Evolutionary conservation across 176 grass and related monocot species (phyloP).

Genomic region (Ananas comosus): DNA sequence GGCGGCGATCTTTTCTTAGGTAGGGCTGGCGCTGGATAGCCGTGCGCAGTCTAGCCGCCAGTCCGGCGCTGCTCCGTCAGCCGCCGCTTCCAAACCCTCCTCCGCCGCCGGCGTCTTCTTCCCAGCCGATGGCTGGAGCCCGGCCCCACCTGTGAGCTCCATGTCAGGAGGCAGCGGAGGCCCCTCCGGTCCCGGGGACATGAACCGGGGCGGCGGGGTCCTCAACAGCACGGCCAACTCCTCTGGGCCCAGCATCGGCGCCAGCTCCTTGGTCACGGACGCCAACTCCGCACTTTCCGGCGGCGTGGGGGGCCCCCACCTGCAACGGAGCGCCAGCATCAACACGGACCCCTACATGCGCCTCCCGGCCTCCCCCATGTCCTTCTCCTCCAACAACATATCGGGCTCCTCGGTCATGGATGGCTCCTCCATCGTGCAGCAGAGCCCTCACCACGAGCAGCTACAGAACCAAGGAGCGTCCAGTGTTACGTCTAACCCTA

Average conservation of each 20-base stretch:
- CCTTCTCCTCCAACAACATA: constrained; percentile 97
- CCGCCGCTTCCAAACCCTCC: neutral
- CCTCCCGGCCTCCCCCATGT: constrained; percentile 93
- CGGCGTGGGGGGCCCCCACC: neutral
- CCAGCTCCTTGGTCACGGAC: neutral
- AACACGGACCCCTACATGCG: constrained; percentile 84
- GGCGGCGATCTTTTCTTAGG: neutral
- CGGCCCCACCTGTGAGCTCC: neutral
- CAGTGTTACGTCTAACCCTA: constrained; percentile 65
- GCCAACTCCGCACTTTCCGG: neutral
- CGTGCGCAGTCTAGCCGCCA: neutral
- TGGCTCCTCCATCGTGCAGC: constrained; percentile 74
- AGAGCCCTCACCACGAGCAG: constrained; percentile 68
- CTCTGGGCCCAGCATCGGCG: constrained; percentile 2
- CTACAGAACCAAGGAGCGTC: constrained; percentile 68
- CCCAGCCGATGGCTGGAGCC: neutral
- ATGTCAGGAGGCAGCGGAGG: neutral
- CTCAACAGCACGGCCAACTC: neutral
- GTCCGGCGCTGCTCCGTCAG: neutral
- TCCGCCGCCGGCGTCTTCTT: neutral
- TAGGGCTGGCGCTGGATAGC: constrained; percentile 1
- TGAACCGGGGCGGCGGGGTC: neutral
- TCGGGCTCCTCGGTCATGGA: constrained; percentile 92
- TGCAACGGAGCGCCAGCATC: constrained; percentile 81
- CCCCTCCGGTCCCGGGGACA: too few relatives aligned